A percentile compares a stretch with the other conserved stretches of the same genome.
Evolutionary conservation across 768 basidiomycete species (phyloP).

Genomic region (Collybia nuda): DNA sequence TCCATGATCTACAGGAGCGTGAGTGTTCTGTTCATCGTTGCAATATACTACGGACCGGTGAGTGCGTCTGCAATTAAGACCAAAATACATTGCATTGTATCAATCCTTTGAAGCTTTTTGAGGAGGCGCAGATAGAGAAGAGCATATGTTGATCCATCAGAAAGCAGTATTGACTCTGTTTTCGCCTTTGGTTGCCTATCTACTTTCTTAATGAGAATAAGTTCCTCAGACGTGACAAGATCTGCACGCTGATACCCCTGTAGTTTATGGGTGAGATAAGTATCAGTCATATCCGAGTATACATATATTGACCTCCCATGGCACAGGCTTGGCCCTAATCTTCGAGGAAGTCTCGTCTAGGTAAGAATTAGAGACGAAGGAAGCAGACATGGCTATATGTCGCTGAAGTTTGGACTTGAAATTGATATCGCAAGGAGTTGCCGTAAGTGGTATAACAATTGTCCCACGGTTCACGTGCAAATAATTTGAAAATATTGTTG

Average conservation of each 20-base stretch:
- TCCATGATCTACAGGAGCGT: constrained; percentile 66
- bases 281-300: neutral
- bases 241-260: constrained; percentile 96
- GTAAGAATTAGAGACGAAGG: constrained; percentile 77
- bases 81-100: constrained; percentile 86
- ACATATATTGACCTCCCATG: constrained; percentile 80
- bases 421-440: too few species aligned
- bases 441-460: neutral
- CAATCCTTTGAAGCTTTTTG: constrained; percentile 78
- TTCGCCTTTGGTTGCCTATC: constrained; percentile 77
- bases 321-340: constrained; percentile 87
- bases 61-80: constrained; percentile 89
- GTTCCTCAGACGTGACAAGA: constrained; percentile 84
- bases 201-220: constrained; percentile 85
- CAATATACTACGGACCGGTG: constrained; percentile 47
- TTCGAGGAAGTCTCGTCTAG: constrained; percentile 87
- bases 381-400: constrained; percentile 57
- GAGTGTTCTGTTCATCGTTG: neutral
- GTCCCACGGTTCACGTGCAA: constrained; percentile 16
- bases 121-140: constrained; percentile 88
- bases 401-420: too few species aligned
- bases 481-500: constrained; percentile 5
- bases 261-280: constrained; percentile 12
- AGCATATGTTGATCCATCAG: constrained; percentile 83
- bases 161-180: constrained; percentile 74